Percentiles rank a stretch among this genome's conserved stretches.
Conservation (phyloP, 2,329 filamentous ascomycete genomes). For the Fonsecaea pedrosoi region DNA sequence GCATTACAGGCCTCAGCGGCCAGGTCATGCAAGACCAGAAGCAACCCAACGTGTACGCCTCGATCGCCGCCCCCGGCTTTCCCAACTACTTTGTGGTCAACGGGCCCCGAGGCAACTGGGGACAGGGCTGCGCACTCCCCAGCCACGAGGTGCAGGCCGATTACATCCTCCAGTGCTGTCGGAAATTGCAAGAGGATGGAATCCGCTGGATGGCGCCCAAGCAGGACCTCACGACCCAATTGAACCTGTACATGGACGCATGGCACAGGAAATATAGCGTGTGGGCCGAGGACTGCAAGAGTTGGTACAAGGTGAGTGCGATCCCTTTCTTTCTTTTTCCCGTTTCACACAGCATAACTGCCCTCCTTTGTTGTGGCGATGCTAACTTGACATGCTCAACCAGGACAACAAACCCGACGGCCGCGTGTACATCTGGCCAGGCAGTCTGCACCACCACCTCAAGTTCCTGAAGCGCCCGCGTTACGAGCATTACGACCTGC, state of each 20-base stretch:
- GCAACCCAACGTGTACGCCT: slow-evolving; percentile 55
- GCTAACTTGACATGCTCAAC: neutral
- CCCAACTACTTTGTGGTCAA: slow-evolving; percentile 49
- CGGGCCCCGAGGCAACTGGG: slow-evolving; percentile 42
- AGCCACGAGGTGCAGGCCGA: slow-evolving; percentile 40
- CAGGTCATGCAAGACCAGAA: slow-evolving; percentile 51
- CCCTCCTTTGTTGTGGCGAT: slow-evolving; percentile 30
- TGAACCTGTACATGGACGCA: slow-evolving; percentile 40
- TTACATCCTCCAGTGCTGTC: slow-evolving; percentile 43
- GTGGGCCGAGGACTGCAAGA: slow-evolving; percentile 42
- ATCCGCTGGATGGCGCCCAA: slow-evolving; percentile 41
- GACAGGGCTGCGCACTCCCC: slow-evolving; percentile 42
- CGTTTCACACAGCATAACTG: slow-evolving; percentile 48
- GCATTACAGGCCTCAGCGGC: slow-evolving; percentile 45
- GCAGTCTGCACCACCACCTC: slow-evolving; percentile 49
- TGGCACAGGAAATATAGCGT: slow-evolving; percentile 43
- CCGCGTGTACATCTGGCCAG: slow-evolving; percentile 51
- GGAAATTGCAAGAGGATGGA: slow-evolving; percentile 45
- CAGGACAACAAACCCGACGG: slow-evolving; percentile 34
- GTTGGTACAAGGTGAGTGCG: slow-evolving; percentile 48
- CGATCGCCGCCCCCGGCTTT: slow-evolving; percentile 54
- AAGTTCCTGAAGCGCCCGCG: slow-evolving; percentile 48
- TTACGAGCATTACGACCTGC: slow-evolving; percentile 53
- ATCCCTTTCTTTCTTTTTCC: slow-evolving; percentile 43
- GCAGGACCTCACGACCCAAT: slow-evolving; percentile 31